phyloP scores from a whole-genome alignment of 257 asterid species.

The Sherardia arvensis region DNA sequence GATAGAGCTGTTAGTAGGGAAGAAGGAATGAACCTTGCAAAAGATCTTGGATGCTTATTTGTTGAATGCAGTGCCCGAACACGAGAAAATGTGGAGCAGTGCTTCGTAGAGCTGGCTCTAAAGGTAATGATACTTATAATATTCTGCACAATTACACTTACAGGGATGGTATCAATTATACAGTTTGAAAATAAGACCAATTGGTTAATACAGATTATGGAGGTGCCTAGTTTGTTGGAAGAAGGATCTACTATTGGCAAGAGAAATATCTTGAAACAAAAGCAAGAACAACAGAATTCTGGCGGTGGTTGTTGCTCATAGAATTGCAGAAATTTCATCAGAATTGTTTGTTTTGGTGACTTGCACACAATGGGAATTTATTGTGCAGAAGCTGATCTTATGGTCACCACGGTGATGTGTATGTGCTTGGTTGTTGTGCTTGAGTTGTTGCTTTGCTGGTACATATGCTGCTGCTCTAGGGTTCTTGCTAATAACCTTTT shows the following conservation, averaged over 20 bases:
- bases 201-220: constrained; percentile 61
- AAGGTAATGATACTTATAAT: constrained; percentile 38
- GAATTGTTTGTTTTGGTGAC: background rate
- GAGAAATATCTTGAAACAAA: constrained; percentile 72
- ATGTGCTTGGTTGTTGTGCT: constrained; percentile 13
- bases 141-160: background rate
- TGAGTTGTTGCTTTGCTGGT: constrained; percentile 13
- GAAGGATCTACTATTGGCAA: constrained; percentile 66
- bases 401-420: background rate
- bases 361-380: constrained; percentile 1
- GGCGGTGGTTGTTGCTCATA: constrained; percentile 60
- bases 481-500: constrained; percentile 11
- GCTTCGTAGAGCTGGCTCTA: constrained; percentile 70
- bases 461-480: constrained; percentile 18
- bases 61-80: constrained; percentile 91
- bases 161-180: no score
- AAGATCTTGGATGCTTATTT: constrained; percentile 71
- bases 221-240: constrained; percentile 79
- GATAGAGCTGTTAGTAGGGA: constrained; percentile 72
- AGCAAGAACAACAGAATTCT: constrained; percentile 54
- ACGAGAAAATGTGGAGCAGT: constrained; percentile 70
- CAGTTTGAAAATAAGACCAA: background rate
- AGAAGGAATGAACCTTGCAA: constrained; percentile 68
- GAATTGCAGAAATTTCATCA: constrained; percentile 7
- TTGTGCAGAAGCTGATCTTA: background rate